These are phyloP conservation scores for Backusella sp. DNA, from an alignment of 192 early-diverging fungal genomes.

Conservation along the genomic window DNA sequence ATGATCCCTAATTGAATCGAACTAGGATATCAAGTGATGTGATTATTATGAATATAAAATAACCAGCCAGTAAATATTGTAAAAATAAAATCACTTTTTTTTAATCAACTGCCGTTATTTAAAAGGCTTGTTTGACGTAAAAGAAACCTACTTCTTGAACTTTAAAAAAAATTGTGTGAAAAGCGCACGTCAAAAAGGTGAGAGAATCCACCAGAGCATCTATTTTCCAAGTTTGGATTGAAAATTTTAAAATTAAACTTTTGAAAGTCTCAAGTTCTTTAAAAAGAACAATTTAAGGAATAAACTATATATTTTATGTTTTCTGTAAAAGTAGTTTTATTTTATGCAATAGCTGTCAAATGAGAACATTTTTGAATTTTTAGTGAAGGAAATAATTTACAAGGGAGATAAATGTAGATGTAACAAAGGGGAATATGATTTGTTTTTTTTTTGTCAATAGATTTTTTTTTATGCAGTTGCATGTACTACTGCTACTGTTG, in stretches of 20 bases:
- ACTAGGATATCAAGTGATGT: too few relatives aligned
- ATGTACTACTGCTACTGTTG: neutral
- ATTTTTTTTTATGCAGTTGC: conserved; percentile 8
- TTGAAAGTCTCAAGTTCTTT: neutral
- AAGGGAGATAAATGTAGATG: conserved; percentile 2
- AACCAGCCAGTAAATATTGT: too few relatives aligned
- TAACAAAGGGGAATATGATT: conserved; percentile 3
- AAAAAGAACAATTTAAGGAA: neutral
- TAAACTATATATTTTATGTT: neutral
- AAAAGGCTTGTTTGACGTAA: too few relatives aligned
- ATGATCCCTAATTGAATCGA: too few relatives aligned
- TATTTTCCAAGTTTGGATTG: neutral
- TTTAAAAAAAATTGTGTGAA: too few relatives aligned
- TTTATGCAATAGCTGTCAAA: conserved; percentile 5
- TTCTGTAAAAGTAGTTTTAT: conserved; percentile 6
- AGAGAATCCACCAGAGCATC: too few relatives aligned
- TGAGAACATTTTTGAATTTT: conserved; percentile 4
- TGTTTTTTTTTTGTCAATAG: neutral
- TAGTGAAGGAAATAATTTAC: neutral
- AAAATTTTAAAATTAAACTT: neutral
- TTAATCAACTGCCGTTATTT: too few relatives aligned
- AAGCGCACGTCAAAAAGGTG: too few relatives aligned
- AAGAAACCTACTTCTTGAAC: too few relatives aligned
- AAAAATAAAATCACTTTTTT: too few relatives aligned
- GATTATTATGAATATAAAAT: too few relatives aligned